phyloP scores from a whole-genome alignment of 108 stramenopile genomes.

The Cyclotella cryptica region DNA sequence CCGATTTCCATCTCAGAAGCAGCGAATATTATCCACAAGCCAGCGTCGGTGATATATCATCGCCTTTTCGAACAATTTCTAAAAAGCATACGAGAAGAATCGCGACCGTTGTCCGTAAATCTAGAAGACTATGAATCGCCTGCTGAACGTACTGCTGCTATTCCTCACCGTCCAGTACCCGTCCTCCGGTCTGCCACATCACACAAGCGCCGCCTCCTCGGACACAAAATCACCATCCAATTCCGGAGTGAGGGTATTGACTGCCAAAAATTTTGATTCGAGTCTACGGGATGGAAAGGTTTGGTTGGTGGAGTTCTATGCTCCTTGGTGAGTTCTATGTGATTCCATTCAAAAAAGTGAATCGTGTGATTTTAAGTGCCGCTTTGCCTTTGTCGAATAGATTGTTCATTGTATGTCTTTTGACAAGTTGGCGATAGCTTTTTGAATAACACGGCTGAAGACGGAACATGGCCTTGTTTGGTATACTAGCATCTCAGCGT shows the following conservation, averaged over 20 bases:
- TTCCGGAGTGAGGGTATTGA: constrained; percentile 51
- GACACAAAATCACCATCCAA: constrained; percentile 1
- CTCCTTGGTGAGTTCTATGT: constrained; percentile 62
- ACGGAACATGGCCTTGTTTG: no score
- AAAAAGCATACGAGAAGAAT: no score
- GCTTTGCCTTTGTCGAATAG: neutral
- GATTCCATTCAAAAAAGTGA: neutral
- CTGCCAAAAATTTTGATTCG: constrained; percentile 64
- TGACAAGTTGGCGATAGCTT: no score
- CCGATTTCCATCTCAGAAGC: no score
- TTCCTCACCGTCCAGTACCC: neutral
- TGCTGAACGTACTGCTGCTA: no score
- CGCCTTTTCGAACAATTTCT: no score
- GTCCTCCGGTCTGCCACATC: neutral
- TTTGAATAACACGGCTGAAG: no score
- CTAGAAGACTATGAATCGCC: no score
- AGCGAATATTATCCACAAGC: no score
- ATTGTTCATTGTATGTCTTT: neutral
- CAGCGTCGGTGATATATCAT: no score
- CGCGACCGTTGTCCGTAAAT: no score
- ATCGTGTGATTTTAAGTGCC: neutral
- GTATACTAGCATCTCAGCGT: no score
- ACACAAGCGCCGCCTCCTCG: neutral
- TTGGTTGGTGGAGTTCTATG: constrained; percentile 88
- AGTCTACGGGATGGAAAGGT: constrained; percentile 69